phyloP scores from a whole-genome alignment of 2,329 filamentous ascomycete species.

The Calonectria leucothoes region DNA sequence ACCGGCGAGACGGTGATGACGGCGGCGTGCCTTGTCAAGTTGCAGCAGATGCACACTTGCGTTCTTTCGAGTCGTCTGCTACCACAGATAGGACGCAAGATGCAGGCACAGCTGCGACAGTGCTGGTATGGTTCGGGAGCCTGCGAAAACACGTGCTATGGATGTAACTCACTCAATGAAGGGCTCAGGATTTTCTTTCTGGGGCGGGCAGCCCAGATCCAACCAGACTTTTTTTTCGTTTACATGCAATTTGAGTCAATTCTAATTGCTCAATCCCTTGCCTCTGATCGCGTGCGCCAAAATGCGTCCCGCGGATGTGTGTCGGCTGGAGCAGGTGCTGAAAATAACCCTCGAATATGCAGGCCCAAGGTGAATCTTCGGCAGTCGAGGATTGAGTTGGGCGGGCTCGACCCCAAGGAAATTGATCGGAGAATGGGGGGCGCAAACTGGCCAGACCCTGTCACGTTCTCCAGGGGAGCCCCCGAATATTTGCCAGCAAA shows the following conservation, averaged over 20 bases:
- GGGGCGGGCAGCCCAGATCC: not conserved
- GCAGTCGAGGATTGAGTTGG: conserved; percentile 10
- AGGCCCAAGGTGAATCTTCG: conserved; percentile 19
- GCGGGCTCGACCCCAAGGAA: conserved; percentile 7
- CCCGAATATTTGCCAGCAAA: conserved; percentile 12
- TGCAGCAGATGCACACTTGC: conserved; percentile 1
- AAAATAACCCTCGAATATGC: conserved; percentile 2
- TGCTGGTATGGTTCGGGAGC: conserved; percentile 10
- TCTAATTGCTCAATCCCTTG: not conserved
- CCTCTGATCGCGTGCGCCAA: not conserved
- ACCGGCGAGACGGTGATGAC: conserved; percentile 1
- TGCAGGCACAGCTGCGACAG: conserved; percentile 19
- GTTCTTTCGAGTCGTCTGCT: not conserved
- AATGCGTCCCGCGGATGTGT: not conserved
- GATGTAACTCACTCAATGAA: not conserved
- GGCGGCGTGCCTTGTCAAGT: not conserved
- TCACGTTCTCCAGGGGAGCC: conserved; percentile 12
- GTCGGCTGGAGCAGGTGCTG: not conserved
- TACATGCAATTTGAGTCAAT: not conserved
- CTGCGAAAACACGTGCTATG: not conserved
- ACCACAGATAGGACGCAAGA: conserved; percentile 9
- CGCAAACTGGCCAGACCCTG: conserved; percentile 4
- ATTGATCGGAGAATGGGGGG: conserved; percentile 12
- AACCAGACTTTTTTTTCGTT: not conserved
- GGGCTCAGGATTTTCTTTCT: not conserved